These are phyloP conservation scores for Crataegus laevigata DNA, from an alignment of 306 rosid genomes.

Conservation along the genomic window DNA sequence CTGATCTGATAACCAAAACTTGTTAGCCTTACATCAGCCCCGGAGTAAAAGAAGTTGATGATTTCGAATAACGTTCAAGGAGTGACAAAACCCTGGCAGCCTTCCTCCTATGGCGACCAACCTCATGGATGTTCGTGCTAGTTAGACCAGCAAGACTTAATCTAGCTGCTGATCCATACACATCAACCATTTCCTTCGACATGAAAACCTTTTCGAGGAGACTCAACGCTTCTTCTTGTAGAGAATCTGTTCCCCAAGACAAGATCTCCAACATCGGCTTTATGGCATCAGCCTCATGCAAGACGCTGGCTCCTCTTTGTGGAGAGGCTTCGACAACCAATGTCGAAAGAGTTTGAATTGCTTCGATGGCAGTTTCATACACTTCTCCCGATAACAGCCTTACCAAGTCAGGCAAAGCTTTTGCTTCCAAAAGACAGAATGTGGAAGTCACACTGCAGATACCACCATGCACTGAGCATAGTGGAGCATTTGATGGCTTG, in stretches of 20 bases:
- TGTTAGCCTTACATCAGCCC: conserved; percentile 32
- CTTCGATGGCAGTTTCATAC: conserved; percentile 65
- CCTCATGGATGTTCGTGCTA: conserved; percentile 39
- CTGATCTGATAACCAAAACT: not conserved
- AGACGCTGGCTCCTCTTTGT: conserved; percentile 56
- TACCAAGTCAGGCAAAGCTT: conserved; percentile 64
- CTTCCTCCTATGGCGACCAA: conserved; percentile 43
- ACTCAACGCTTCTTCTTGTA: conserved; percentile 59
- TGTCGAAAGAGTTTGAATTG: conserved; percentile 70
- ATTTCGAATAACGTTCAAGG: conserved; percentile 65
- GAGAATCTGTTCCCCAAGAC: conserved; percentile 61
- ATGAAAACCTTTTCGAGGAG: conserved; percentile 63
- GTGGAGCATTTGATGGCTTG: conserved; percentile 26
- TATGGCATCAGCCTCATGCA: conserved; percentile 53
- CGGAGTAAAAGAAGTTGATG: conserved; percentile 48
- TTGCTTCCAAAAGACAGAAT: conserved; percentile 62
- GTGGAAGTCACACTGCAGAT: conserved; percentile 43
- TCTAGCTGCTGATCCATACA: conserved; percentile 47
- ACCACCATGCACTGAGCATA: conserved; percentile 56
- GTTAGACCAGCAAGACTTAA: conserved; percentile 40
- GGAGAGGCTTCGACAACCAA: conserved; percentile 53
- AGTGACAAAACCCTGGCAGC: conserved; percentile 55
- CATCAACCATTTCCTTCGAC: conserved; percentile 63
- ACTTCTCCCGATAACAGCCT: conserved; percentile 50
- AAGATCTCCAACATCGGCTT: conserved; percentile 46